A percentile compares a stretch with the other conserved stretches of the same genome.
These are phyloP conservation scores for Alternaria atra DNA, from an alignment of 2,329 filamentous ascomycete genomes.

Conservation along the genomic window DNA sequence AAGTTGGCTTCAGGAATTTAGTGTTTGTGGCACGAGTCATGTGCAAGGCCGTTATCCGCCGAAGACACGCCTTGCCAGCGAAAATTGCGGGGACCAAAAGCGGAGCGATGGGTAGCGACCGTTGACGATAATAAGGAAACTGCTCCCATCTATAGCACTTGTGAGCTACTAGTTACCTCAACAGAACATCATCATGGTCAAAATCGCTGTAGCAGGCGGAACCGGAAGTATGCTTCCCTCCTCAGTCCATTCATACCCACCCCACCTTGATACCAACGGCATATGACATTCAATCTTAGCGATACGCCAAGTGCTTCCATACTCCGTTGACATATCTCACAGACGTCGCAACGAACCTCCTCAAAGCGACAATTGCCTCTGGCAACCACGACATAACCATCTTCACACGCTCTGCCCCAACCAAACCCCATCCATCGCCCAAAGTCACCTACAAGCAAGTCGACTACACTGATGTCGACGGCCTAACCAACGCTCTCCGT, in stretches of 20 bases:
- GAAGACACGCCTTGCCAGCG: neutral
- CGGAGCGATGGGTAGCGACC: neutral
- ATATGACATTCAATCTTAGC: neutral
- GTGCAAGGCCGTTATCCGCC: neutral
- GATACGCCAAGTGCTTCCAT: too few relatives aligned
- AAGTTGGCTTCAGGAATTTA: neutral
- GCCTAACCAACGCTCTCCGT: conserved; percentile 52
- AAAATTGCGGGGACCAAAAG: conserved; percentile 2
- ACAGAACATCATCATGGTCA: conserved; percentile 36
- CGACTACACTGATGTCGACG: conserved; percentile 55
- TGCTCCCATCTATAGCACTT: neutral
- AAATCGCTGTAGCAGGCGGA: conserved; percentile 48
- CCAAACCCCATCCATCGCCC: conserved; percentile 13
- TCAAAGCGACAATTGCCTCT: conserved; percentile 60
- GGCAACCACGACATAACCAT: conserved; percentile 64
- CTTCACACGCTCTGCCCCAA: conserved; percentile 55
- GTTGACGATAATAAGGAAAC: neutral
- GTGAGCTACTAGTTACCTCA: too few relatives aligned
- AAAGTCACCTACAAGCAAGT: conserved; percentile 54
- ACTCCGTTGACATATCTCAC: neutral
- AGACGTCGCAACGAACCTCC: conserved; percentile 64
- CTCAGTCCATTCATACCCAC: neutral
- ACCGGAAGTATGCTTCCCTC: conserved; percentile 42
- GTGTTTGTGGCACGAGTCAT: conserved; percentile 8
- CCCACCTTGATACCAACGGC: neutral